A percentile compares a stretch with the other conserved stretches of the same genome.
Evolutionary conservation across 352 stramenopile species (phyloP).

Genomic region (Nothophytophthora sp.): DNA sequence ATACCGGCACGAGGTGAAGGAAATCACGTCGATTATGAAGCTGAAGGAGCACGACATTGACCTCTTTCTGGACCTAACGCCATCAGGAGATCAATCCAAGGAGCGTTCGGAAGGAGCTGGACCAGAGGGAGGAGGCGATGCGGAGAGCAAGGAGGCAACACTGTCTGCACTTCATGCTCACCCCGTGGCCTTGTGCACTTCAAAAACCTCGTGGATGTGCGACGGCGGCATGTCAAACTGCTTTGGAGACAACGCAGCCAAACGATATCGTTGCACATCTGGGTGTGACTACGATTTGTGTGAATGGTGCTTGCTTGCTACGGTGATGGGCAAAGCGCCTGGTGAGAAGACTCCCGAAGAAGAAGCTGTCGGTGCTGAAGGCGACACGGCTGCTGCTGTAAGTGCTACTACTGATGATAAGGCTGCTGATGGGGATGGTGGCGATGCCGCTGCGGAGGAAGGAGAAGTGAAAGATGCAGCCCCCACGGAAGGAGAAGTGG

Average conservation of each 20-base stretch:
- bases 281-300: slow-evolving; percentile 83
- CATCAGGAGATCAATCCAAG: slow-evolving; percentile 13
- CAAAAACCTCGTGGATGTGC: slow-evolving; percentile 74
- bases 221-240: slow-evolving; percentile 60
- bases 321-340: slow-evolving; percentile 29
- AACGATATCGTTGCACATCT: slow-evolving; percentile 62
- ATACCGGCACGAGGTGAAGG: slow-evolving; percentile 53
- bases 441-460: too few species aligned
- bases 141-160: slow-evolving; percentile 18
- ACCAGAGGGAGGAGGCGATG: neutral
- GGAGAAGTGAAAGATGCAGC: neutral
- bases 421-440: neutral
- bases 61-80: slow-evolving; percentile 50
- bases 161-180: slow-evolving; percentile 60
- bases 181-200: slow-evolving; percentile 40
- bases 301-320: slow-evolving; percentile 51
- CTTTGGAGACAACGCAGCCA: slow-evolving; percentile 51
- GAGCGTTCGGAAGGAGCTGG: neutral
- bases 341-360: slow-evolving; percentile 5
- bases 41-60: slow-evolving; percentile 54
- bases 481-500: neutral
- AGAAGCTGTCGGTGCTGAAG: neutral
- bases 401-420: slow-evolving; percentile 5
- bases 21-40: slow-evolving; percentile 48
- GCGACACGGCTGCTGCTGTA: neutral